A percentile compares a stretch with the other conserved stretches of the same genome.
phyloP scores from a whole-genome alignment of 306 rosid genomes.

The Astragalus glycyphyllos region DNA sequence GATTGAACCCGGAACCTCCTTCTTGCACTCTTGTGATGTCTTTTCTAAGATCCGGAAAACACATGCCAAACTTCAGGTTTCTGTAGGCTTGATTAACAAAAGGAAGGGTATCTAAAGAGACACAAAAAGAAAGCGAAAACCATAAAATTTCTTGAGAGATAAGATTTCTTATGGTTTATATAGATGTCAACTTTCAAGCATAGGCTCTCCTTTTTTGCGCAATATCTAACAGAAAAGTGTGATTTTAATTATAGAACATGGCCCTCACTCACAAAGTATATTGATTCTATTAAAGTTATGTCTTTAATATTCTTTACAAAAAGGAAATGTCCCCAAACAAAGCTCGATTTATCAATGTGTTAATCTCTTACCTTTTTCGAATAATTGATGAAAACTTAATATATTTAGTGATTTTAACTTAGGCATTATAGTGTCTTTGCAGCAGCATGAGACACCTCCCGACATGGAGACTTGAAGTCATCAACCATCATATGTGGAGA shows the following conservation, averaged over 20 bases:
- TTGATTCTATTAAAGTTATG: conserved; percentile 7
- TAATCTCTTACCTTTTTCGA: background rate
- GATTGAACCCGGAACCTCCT: too few species aligned
- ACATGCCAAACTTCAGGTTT: conserved; percentile 31
- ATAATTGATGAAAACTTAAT: too few species aligned
- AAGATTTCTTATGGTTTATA: conserved; percentile 27
- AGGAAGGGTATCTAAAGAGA: conserved; percentile 17
- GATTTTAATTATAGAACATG: conserved; percentile 13
- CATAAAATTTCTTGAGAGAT: conserved; percentile 36
- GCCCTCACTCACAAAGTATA: background rate
- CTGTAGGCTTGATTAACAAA: conserved; percentile 39
- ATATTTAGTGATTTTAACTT: too few species aligned
- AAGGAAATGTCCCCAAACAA: conserved; percentile 1
- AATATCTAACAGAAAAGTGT: too few species aligned
- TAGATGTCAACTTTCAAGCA: conserved; percentile 34
- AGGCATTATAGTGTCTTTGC: too few species aligned
- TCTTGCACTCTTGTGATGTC: too few species aligned
- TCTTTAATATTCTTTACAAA: background rate
- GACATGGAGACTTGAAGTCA: too few species aligned
- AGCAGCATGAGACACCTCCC: too few species aligned
- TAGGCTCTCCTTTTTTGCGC: conserved; percentile 15
- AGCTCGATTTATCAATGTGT: background rate
- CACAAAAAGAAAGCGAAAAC: background rate
- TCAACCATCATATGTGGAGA: too few species aligned
- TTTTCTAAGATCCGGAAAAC: conserved; percentile 20